Conservation (phyloP, 176 grass and related monocot genomes). For the sorghum (Sorghum bicolor) region Sorghum_bicolor_NCBIv3 NC_012870.2:79156001-79156500, state of each 20-base stretch:
- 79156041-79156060: no score
- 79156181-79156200: neutral
- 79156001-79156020: neutral
- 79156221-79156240: constrained; percentile 23
- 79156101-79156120: constrained; percentile 52
- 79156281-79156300: constrained; percentile 24
- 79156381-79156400: neutral
- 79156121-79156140: neutral
- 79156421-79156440: neutral
- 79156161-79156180: neutral
- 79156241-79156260: neutral
- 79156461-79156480: neutral
- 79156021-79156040: neutral
- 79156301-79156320: neutral
- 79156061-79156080: neutral
- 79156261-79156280: neutral
- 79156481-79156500: neutral
- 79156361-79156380: neutral
- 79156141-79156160: neutral
- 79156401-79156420: neutral
- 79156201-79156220: constrained; percentile 25
- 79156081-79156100: neutral
- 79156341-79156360: neutral
- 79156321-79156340: neutral
- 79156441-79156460: neutral